These are phyloP conservation scores for Neodidymelliopsis sp. DNA, from an alignment of 2,329 filamentous ascomycete genomes.

Conservation along the genomic window DNA sequence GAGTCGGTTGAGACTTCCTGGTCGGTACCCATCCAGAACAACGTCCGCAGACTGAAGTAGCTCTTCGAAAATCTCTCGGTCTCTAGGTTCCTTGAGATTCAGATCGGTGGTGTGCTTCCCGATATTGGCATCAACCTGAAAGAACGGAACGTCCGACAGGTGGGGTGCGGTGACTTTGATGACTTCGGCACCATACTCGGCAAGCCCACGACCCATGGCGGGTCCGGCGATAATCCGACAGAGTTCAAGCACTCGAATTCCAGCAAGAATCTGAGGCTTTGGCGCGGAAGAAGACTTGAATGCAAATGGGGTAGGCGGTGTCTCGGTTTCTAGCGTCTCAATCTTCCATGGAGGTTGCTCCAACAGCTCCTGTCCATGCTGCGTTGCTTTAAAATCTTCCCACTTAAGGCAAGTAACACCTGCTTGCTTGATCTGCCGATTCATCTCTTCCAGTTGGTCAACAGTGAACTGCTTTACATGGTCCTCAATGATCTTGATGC, in stretches of 20 bases:
- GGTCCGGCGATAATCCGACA: slow-evolving; percentile 79
- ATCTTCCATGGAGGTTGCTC: slow-evolving; percentile 58
- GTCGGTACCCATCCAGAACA: slow-evolving; percentile 73
- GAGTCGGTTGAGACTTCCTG: slow-evolving; percentile 68
- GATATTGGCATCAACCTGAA: slow-evolving; percentile 75
- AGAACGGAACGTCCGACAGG: slow-evolving; percentile 75
- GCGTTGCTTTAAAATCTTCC: slow-evolving; percentile 50
- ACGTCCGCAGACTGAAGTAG: slow-evolving; percentile 70
- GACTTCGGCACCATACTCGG: slow-evolving; percentile 78
- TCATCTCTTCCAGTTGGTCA: slow-evolving; percentile 53
- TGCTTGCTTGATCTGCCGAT: slow-evolving; percentile 51
- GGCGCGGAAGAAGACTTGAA: slow-evolving; percentile 49
- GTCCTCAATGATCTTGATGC: slow-evolving; percentile 52
- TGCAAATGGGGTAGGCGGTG: slow-evolving; percentile 59
- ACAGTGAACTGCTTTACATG: slow-evolving; percentile 51
- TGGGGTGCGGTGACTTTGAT: slow-evolving; percentile 73
- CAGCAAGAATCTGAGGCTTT: slow-evolving; percentile 56
- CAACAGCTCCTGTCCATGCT: slow-evolving; percentile 52
- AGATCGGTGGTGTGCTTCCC: slow-evolving; percentile 73
- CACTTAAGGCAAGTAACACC: slow-evolving; percentile 53
- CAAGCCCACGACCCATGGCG: slow-evolving; percentile 73
- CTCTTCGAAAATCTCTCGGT: slow-evolving; percentile 63
- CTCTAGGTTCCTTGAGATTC: slow-evolving; percentile 65
- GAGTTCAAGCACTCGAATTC: slow-evolving; percentile 76
- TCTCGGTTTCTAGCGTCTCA: slow-evolving; percentile 58